Evolutionary conservation across 495 filamentous ascomycete species (phyloP).

Genomic region (Aspergillus funiculosus): DNA sequence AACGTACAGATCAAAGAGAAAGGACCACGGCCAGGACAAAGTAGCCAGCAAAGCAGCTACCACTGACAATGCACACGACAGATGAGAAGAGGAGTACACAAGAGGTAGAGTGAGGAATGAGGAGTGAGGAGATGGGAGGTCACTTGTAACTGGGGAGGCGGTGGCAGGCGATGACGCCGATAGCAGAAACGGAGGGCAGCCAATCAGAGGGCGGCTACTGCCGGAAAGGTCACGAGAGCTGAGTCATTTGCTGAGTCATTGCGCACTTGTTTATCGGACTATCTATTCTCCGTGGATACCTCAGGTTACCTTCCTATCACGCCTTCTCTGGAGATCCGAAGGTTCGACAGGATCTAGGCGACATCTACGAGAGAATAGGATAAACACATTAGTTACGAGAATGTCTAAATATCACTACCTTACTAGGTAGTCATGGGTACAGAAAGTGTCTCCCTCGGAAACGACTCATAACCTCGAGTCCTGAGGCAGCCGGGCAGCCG

Average conservation of each 20-base stretch:
- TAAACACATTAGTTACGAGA: too few relatives aligned
- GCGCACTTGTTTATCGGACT: too few relatives aligned
- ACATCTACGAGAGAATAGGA: too few relatives aligned
- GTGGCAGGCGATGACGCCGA: conserved; percentile 30
- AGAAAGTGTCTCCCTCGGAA: too few relatives aligned
- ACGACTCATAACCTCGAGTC: too few relatives aligned
- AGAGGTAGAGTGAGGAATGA: conserved; percentile 27
- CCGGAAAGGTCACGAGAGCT: conserved; percentile 14
- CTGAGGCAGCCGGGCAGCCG: too few relatives aligned
- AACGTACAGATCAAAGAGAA: conserved; percentile 22
- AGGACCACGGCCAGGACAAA: conserved; percentile 1
- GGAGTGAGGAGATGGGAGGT: conserved; percentile 21
- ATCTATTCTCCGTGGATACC: too few relatives aligned
- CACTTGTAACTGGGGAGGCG: conserved; percentile 11
- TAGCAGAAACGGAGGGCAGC: conserved; percentile 26
- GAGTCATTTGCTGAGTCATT: conserved; percentile 19
- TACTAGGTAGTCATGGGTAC: too few relatives aligned
- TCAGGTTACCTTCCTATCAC: too few relatives aligned
- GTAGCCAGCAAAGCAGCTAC: conserved; percentile 25
- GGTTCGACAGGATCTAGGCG: too few relatives aligned
- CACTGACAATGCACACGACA: conserved; percentile 11
- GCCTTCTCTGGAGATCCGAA: too few relatives aligned
- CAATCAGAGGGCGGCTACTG: conserved; percentile 21
- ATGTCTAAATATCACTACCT: too few relatives aligned
- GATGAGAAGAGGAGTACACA: conserved; percentile 20